These are phyloP conservation scores for Podaxis sp. DNA, from an alignment of 768 basidiomycete species.

Conservation along the genomic window DNA sequence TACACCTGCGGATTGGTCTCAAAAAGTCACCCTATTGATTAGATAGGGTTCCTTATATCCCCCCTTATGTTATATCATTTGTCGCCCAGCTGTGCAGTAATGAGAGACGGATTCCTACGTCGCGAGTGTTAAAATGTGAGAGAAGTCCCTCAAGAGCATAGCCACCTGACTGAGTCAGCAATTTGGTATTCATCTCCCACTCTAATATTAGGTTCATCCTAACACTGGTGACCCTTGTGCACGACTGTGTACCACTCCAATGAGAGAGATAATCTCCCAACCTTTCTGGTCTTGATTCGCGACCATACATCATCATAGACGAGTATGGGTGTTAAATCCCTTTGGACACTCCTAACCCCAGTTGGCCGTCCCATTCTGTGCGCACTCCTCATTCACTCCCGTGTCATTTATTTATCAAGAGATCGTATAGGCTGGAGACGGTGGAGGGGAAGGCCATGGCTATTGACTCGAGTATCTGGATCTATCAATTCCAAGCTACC, in stretches of 20 bases:
- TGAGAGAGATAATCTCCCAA: neutral
- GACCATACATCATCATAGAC: slow-evolving; percentile 1
- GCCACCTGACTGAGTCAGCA: neutral
- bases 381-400: slow-evolving; percentile 20
- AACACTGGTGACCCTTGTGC: neutral
- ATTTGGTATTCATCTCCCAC: neutral
- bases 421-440: slow-evolving; percentile 70
- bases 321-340: slow-evolving; percentile 91
- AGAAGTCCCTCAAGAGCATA: no score
- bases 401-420: neutral
- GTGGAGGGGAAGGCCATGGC: slow-evolving; percentile 94
- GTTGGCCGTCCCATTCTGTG: slow-evolving; percentile 93
- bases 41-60: neutral
- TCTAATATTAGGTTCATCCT: neutral
- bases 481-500: slow-evolving; percentile 99
- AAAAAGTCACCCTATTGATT: neutral
- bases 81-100: no score
- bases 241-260: neutral
- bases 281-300: neutral
- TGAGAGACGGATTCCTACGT: no score
- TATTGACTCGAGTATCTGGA: slow-evolving; percentile 99
- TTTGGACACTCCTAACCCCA: slow-evolving; percentile 92
- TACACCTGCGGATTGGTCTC: neutral
- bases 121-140: neutral
- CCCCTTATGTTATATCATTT: neutral